Base-by-base conservation (phyloP, 2,329 filamentous ascomycete species). In the Colletotrichum acutatum region DNA sequence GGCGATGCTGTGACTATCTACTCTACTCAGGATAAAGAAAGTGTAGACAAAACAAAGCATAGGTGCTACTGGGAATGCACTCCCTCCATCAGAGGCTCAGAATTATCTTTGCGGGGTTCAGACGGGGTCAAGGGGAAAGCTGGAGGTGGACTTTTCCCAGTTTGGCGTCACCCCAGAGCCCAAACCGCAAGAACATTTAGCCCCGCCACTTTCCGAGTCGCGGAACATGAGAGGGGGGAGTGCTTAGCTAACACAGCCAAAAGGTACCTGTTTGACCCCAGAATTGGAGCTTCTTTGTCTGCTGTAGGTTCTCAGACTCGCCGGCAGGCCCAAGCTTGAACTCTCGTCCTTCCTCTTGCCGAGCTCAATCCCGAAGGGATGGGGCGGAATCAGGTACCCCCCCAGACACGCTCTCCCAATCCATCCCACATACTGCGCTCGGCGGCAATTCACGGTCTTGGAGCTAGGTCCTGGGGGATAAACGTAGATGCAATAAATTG, bases 321-420 rank as follows among this genome's bases (percentile, higher is more conserved):
- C 54, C 61, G 19, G 49, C 30, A 34, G 37, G 56, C 57, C 63
- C 34, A 71, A 71, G 68, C 68, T 32, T 56, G 49, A 66, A 66
- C 56, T 53, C 32, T 66, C 53, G 32, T 53, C 42, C 5, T 66
- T 24, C 37, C 16, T 49, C 54, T 73, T 73, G 71, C 71, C 71
- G 71, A 73, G 67, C 71, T 71, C 71, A 73, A 61, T 73, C 71
- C 71, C 71, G 71, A 73, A 71, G 67, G 67, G 67, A 67, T 67
- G 71, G 71, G 70, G 71, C 71, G 65, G 71, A 56, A 71, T 66
- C 70, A 22, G 42, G 19, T 34, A 34, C 60, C 64, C 60, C 71
- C 67, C 66, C 28, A 16, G 61, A 64, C 61, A 28, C 26, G 46
- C 16, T 61, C 28, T 34, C 62, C n/a, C 37, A 42, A 42, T 19